These are phyloP conservation scores for Aureobasidium sp. DNA, from an alignment of 2,329 filamentous ascomycete genomes.

Conservation along the genomic window DNA sequence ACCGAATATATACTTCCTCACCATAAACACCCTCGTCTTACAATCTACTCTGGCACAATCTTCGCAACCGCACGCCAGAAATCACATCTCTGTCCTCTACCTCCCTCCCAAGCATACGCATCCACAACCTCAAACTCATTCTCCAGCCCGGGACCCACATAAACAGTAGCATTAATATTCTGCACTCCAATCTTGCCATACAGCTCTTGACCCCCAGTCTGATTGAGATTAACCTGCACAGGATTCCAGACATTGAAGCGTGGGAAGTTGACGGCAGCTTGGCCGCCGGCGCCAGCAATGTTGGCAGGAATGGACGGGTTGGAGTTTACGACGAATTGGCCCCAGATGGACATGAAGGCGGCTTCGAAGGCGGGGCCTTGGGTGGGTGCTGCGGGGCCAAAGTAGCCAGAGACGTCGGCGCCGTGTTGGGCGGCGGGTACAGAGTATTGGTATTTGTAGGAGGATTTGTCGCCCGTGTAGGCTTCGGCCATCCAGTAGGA, in stretches of 20 bases:
- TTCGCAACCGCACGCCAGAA: slow-evolving; percentile 31
- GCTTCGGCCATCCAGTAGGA: slow-evolving; percentile 49
- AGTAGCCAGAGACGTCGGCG: slow-evolving; percentile 27
- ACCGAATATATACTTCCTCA: not conserved
- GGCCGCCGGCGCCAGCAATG: slow-evolving; percentile 16
- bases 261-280: slow-evolving; percentile 23
- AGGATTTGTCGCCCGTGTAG: slow-evolving; percentile 26
- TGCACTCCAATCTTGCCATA: not conserved
- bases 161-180: slow-evolving; percentile 24
- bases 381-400: slow-evolving; percentile 10
- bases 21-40: no score
- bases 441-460: slow-evolving; percentile 44
- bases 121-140: slow-evolving; percentile 37
- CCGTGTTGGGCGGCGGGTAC: slow-evolving; percentile 36
- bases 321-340: slow-evolving; percentile 38
- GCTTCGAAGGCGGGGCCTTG: slow-evolving; percentile 2
- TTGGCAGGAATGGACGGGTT: slow-evolving; percentile 32
- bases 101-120: slow-evolving; percentile 41
- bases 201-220: slow-evolving; percentile 34
- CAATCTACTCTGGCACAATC: slow-evolving; percentile 14
- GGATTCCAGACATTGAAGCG: slow-evolving; percentile 29
- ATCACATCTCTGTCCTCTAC: slow-evolving; percentile 38
- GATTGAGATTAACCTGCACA: slow-evolving; percentile 39
- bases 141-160: slow-evolving; percentile 28
- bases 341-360: slow-evolving; percentile 30